Conservation (phyloP, 495 filamentous ascomycete species). For the Saxophila tyrrhenica region DNA sequence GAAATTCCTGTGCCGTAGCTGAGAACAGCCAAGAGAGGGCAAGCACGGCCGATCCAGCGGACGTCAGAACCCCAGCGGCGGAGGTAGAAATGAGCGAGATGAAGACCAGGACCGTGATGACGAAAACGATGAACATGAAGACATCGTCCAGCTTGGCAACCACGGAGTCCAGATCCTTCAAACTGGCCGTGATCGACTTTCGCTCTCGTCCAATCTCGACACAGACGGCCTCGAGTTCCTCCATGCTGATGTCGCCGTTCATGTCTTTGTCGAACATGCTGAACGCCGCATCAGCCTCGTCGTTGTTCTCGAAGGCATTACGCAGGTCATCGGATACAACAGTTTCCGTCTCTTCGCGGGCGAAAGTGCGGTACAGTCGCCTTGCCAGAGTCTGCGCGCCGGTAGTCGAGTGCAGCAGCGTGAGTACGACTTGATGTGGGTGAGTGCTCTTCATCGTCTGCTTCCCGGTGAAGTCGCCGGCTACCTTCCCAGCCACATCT, state of each 20-base stretch:
- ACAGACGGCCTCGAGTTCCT: conserved; percentile 85
- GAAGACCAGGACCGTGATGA: conserved; percentile 74
- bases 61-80: conserved; percentile 73
- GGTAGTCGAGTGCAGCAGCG: conserved; percentile 57
- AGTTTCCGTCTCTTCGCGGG: conserved; percentile 59
- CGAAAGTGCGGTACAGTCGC: conserved; percentile 85
- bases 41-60: conserved; percentile 71
- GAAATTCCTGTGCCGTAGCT: conserved; percentile 85
- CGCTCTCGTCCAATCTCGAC: conserved; percentile 91
- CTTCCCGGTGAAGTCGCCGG: conserved; percentile 88
- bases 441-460: conserved; percentile 63
- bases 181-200: conserved; percentile 84
- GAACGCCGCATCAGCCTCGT: conserved; percentile 88
- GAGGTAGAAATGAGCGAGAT: conserved; percentile 81
- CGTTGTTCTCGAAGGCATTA: conserved; percentile 67
- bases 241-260: conserved; percentile 94
- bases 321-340: conserved; percentile 67
- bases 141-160: conserved; percentile 84
- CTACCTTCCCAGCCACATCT: conserved; percentile 78
- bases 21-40: conserved; percentile 88
- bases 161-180: conserved; percentile 93
- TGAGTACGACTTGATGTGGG: conserved; percentile 69
- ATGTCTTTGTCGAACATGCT: conserved; percentile 91
- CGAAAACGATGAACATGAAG: conserved; percentile 70
- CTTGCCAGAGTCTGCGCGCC: conserved; percentile 82